These are phyloP conservation scores for Lyophyllum shimeji DNA, from an alignment of 768 basidiomycete species.

Conservation along the genomic window DNA sequence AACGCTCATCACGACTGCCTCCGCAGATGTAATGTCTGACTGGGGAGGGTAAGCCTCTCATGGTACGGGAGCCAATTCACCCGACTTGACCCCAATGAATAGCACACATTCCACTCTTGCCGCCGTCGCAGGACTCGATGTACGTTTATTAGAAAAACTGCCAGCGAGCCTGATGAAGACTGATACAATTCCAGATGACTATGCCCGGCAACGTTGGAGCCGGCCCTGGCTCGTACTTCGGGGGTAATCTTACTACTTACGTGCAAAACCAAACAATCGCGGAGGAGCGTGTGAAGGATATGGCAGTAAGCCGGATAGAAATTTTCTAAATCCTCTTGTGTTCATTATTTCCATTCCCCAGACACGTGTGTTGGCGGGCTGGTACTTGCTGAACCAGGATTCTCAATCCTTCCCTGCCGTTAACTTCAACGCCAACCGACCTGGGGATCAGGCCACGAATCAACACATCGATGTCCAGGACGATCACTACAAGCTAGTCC, in stretches of 20 bases:
- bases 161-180: neutral
- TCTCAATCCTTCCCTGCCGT: slow-evolving; percentile 55
- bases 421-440: slow-evolving; percentile 70
- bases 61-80: neutral
- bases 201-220: slow-evolving; percentile 59
- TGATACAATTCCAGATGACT: slow-evolving; percentile 51
- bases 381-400: slow-evolving; percentile 71
- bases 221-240: slow-evolving; percentile 48
- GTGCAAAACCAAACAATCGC: slow-evolving; percentile 75
- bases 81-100: neutral
- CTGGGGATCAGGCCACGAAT: slow-evolving; percentile 52
- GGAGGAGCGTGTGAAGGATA: slow-evolving; percentile 65
- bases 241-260: slow-evolving; percentile 61
- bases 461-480: slow-evolving; percentile 66
- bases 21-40: slow-evolving; percentile 65
- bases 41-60: slow-evolving; percentile 54
- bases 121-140: slow-evolving; percentile 65
- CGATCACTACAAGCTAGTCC: slow-evolving; percentile 66
- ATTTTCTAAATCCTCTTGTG: slow-evolving; percentile 26
- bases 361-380: slow-evolving; percentile 70
- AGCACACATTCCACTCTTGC: slow-evolving; percentile 59
- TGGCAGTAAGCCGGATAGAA: slow-evolving; percentile 35
- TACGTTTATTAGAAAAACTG: slow-evolving; percentile 29
- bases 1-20: neutral
- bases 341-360: slow-evolving; percentile 34